These are phyloP conservation scores for Hypocrella siamensis DNA, from an alignment of 2,329 filamentous ascomycete genomes.

Conservation along the genomic window DNA sequence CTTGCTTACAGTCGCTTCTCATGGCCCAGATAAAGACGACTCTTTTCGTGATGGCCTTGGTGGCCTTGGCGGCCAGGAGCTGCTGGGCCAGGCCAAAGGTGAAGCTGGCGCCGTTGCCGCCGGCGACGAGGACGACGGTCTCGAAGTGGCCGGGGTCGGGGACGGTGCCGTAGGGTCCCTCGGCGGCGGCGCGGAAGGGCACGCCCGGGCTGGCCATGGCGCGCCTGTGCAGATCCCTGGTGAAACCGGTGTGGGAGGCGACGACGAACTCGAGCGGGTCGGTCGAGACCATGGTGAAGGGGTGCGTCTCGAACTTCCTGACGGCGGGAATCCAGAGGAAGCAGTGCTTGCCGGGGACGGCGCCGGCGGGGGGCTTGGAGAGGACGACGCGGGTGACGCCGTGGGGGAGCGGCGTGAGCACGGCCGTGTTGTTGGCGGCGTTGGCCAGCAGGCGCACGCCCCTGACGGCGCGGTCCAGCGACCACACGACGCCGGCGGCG, in stretches of 20 bases:
- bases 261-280: constrained; percentile 42
- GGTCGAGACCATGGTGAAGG: constrained; percentile 42
- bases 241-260: constrained; percentile 43
- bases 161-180: constrained; percentile 42
- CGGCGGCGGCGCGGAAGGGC: constrained; percentile 32
- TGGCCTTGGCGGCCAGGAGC: constrained; percentile 14
- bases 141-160: constrained; percentile 36
- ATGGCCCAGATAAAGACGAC: constrained; percentile 26
- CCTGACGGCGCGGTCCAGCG: constrained; percentile 32
- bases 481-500: constrained; percentile 31
- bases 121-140: constrained; percentile 42
- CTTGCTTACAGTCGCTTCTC: constrained; percentile 16
- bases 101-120: constrained; percentile 46
- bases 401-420: constrained; percentile 34
- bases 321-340: constrained; percentile 48
- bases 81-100: constrained; percentile 23
- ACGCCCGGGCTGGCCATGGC: constrained; percentile 32
- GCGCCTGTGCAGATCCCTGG: constrained; percentile 34
- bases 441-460: constrained; percentile 25
- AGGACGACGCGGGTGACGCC: constrained; percentile 40
- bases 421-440: constrained; percentile 34
- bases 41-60: constrained; percentile 8
- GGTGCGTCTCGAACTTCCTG: constrained; percentile 41
- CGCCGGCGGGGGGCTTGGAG: constrained; percentile 28
- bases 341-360: constrained; percentile 41